A percentile compares a stretch with the other conserved stretches of the same genome.
phyloP scores from a whole-genome alignment of 2,329 filamentous ascomycete species.

The Botryosphaeria dothidea region DNA sequence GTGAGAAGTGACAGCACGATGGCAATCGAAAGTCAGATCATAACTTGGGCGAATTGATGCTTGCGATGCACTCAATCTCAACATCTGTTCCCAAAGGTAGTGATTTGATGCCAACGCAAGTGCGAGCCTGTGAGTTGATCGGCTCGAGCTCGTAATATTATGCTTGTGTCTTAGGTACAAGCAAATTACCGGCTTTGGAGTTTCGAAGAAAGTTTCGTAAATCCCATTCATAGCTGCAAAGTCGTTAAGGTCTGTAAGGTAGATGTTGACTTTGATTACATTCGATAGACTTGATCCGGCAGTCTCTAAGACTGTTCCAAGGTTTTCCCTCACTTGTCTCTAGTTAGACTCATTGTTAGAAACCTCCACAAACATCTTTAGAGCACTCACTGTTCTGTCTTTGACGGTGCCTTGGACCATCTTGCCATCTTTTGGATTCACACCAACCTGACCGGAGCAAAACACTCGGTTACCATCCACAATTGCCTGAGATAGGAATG shows the following conservation, averaged over 20 bases:
- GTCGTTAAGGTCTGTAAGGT: conserved; percentile 30
- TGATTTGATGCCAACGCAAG: conserved; percentile 24
- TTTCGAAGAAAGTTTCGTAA: conserved; percentile 25
- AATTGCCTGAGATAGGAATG: conserved; percentile 27
- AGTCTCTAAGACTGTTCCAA: conserved; percentile 24
- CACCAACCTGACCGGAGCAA: conserved; percentile 6
- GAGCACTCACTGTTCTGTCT: not conserved
- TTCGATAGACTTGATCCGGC: conserved; percentile 28
- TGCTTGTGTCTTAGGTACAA: conserved; percentile 39
- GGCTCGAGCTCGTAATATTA: conserved; percentile 41
- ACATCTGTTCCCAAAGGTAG: conserved; percentile 27
- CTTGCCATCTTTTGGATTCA: not conserved
- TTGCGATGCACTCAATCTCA: conserved; percentile 30
- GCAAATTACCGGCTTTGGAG: not conserved
- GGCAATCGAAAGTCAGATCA: not conserved
- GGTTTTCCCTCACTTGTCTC: not conserved
- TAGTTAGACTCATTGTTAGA: too few species aligned
- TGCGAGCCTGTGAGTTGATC: not conserved
- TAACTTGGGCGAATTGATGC: not conserved
- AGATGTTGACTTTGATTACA: conserved; percentile 34
- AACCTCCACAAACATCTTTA: not conserved
- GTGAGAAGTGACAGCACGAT: too few species aligned
- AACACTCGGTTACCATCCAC: not conserved
- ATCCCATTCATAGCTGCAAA: conserved; percentile 33
- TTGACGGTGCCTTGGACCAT: not conserved